Conservation (phyloP, 2,329 filamentous ascomycete species). For the Stachybotrys echinatus region DNA sequence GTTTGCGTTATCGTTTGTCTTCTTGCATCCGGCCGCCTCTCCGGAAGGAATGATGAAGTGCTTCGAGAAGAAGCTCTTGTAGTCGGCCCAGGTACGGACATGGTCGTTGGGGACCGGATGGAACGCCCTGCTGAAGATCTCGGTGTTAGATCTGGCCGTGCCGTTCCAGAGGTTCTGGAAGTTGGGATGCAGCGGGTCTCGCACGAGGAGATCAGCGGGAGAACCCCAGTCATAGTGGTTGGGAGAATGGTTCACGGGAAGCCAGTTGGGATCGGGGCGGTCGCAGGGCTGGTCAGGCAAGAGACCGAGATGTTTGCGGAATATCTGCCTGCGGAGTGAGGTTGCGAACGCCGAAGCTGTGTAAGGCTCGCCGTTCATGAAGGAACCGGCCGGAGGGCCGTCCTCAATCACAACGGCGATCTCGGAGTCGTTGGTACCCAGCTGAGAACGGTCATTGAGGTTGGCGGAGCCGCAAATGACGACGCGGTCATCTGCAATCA, state of each 20-base stretch:
- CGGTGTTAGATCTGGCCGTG: conserved; percentile 65
- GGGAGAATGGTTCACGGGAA: conserved; percentile 61
- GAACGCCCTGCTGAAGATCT: conserved; percentile 71
- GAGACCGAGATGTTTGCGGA: conserved; percentile 86
- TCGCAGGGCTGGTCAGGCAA: conserved; percentile 68
- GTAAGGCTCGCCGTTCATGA: conserved; percentile 74
- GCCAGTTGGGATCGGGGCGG: conserved; percentile 65
- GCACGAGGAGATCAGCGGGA: conserved; percentile 61
- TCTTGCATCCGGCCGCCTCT: conserved; percentile 79
- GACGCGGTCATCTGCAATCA: conserved; percentile 82
- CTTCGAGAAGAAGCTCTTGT: neutral
- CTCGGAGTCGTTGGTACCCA: conserved; percentile 87
- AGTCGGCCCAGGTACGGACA: conserved; percentile 33
- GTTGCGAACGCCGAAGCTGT: conserved; percentile 74
- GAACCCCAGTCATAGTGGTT: conserved; percentile 58
- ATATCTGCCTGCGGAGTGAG: conserved; percentile 75
- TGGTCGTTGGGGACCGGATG: conserved; percentile 86
- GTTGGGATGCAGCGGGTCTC: conserved; percentile 64
- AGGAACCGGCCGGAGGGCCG: conserved; percentile 60
- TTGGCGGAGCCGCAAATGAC: conserved; percentile 86
- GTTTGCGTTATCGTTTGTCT: conserved; percentile 67
- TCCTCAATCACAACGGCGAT: conserved; percentile 88
- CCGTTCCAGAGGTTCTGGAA: conserved; percentile 65
- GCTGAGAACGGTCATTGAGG: conserved; percentile 83
- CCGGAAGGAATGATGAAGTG: conserved; percentile 68